These are phyloP conservation scores for Phytophthora cajani DNA, from an alignment of 352 stramenopile genomes.

Conservation along the genomic window DNA sequence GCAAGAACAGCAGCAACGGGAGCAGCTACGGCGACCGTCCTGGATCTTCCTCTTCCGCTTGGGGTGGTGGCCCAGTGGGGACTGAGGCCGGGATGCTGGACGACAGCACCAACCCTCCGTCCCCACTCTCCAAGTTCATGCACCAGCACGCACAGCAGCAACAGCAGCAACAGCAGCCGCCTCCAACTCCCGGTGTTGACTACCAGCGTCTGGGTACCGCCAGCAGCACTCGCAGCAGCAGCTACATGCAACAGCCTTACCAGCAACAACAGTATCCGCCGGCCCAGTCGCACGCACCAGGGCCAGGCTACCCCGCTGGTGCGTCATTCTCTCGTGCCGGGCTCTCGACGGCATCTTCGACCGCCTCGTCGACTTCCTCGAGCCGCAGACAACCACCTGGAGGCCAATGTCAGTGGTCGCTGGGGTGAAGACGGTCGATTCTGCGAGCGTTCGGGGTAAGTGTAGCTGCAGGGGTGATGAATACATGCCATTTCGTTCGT, in stretches of 20 bases:
- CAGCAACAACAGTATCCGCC: conserved; percentile 8
- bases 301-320: conserved; percentile 6
- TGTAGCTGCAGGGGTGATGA: neutral
- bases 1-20: conserved; percentile 48
- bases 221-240: conserved; percentile 25
- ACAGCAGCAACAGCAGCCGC: conserved; percentile 23
- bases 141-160: conserved; percentile 53
- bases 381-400: conserved; percentile 61
- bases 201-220: conserved; percentile 27
- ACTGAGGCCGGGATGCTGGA: neutral
- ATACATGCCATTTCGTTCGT: neutral
- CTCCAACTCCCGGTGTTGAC: conserved; percentile 13
- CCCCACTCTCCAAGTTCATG: conserved; percentile 79
- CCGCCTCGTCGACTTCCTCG: conserved; percentile 18
- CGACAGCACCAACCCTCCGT: conserved; percentile 44
- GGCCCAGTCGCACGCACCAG: neutral
- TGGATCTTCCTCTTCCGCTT: conserved; percentile 23
- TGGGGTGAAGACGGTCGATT: conserved; percentile 13
- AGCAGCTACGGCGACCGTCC: conserved; percentile 14
- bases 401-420: conserved; percentile 69
- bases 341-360: conserved; percentile 29
- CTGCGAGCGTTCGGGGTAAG: neutral
- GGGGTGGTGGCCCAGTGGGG: conserved; percentile 6
- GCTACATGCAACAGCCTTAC: conserved; percentile 16
- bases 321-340: conserved; percentile 27